Conservation (phyloP, 1,284 basidiomycete species). For the Naganishia sp. region DNA sequence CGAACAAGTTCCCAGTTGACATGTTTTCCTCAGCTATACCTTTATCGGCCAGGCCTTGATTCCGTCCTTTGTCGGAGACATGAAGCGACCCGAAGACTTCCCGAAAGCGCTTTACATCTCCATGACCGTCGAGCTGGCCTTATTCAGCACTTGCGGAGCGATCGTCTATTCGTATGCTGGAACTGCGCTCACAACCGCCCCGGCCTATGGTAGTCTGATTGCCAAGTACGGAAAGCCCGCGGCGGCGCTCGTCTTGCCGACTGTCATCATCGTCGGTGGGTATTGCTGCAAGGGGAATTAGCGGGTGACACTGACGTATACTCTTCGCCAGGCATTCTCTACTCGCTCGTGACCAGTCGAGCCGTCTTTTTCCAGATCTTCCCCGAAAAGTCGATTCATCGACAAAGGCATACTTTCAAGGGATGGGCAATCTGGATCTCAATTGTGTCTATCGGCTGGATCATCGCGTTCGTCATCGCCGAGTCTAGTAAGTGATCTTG, state of each 20-base stretch:
- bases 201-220: constrained; percentile 58
- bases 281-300: too few relatives aligned
- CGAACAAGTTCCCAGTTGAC: constrained; percentile 28
- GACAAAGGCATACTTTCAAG: constrained; percentile 60
- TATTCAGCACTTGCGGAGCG: constrained; percentile 65
- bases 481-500: constrained; percentile 44
- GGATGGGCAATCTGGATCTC: constrained; percentile 65
- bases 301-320: too few relatives aligned
- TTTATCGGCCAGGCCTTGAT: constrained; percentile 64
- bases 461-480: constrained; percentile 64
- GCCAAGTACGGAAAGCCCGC: constrained; percentile 38
- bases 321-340: constrained; percentile 30
- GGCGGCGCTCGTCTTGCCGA: constrained; percentile 58
- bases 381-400: constrained; percentile 57
- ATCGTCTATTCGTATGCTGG: constrained; percentile 60
- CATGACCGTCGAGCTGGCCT: constrained; percentile 61
- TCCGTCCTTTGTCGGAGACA: constrained; percentile 56
- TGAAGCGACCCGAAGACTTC: constrained; percentile 60
- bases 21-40: constrained; percentile 57
- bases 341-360: constrained; percentile 50
- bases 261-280: constrained; percentile 56
- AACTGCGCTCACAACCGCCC: constrained; percentile 60
- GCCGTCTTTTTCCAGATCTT: constrained; percentile 54
- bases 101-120: constrained; percentile 58
- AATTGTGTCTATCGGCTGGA: constrained; percentile 63